Percentiles rank a stretch among this genome's conserved stretches.
phyloP scores from a whole-genome alignment of 345 rosid genomes.

The Camelina hispida region DNA sequence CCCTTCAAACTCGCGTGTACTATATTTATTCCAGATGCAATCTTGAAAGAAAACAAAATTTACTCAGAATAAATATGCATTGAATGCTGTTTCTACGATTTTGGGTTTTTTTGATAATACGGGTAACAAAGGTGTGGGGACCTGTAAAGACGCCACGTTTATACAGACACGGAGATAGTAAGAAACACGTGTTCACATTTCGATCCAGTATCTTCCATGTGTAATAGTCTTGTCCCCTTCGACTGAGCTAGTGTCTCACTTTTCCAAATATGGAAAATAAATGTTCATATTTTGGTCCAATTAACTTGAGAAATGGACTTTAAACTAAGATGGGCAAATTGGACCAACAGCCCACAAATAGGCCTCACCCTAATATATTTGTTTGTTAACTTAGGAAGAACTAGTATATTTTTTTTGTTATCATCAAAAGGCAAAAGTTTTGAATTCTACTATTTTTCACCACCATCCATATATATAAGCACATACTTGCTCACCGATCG shows the following conservation, averaged over 20 bases:
- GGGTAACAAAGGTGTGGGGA: neutral
- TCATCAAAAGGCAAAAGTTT: neutral
- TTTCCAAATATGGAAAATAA: no score
- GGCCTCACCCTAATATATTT: no score
- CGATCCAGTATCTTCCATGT: neutral
- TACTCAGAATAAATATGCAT: neutral
- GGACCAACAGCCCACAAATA: no score
- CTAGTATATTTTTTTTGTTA: no score
- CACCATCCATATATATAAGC: no score
- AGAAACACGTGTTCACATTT: slow-evolving; percentile 2
- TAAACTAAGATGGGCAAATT: no score
- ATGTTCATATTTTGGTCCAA: no score
- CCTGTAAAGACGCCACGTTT: slow-evolving; percentile 7
- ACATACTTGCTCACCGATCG: neutral
- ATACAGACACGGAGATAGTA: neutral
- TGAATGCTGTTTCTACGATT: neutral
- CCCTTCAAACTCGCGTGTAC: neutral
- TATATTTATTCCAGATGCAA: neutral
- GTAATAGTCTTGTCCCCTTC: neutral
- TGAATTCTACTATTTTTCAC: neutral
- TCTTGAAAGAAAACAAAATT: neutral
- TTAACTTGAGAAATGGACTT: no score
- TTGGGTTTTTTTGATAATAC: neutral
- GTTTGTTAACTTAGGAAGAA: no score
- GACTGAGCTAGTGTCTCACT: neutral